A percentile compares a stretch with the other conserved stretches of the same genome.
phyloP scores from a whole-genome alignment of 2,329 filamentous ascomycete genomes.

The Helotiales sp. region DNA sequence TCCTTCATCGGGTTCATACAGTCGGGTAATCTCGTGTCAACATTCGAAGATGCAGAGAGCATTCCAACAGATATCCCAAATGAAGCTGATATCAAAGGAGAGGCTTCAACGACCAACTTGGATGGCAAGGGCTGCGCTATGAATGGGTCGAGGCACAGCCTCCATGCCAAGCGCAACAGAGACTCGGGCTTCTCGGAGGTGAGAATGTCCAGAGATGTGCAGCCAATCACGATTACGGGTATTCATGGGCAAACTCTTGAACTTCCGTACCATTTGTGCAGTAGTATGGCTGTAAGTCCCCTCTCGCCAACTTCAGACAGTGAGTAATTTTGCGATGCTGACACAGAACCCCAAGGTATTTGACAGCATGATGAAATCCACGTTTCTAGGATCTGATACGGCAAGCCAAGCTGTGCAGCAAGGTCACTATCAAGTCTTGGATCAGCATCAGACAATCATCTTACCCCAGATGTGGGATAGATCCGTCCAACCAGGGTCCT shows the following conservation, averaged over 20 bases:
- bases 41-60: no score
- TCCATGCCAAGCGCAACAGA: no score
- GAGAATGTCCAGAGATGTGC: neutral
- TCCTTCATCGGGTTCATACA: slow-evolving; percentile 12
- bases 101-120: neutral
- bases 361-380: neutral
- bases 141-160: neutral
- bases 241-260: neutral
- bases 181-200: neutral
- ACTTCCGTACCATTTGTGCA: neutral
- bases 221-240: neutral
- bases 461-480: neutral
- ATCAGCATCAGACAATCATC: neutral
- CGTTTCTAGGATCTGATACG: neutral
- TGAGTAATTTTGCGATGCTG: no score
- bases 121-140: no score
- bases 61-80: no score
- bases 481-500: neutral
- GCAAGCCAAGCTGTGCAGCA: neutral
- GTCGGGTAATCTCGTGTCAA: slow-evolving; percentile 6
- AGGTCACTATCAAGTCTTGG: neutral
- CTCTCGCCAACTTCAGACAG: neutral
- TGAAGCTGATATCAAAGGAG: no score
- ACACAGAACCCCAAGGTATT: neutral
- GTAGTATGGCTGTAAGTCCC: neutral